Conservation (phyloP, 305 asterid genomes). For the Plantago lanceolata region DNA sequence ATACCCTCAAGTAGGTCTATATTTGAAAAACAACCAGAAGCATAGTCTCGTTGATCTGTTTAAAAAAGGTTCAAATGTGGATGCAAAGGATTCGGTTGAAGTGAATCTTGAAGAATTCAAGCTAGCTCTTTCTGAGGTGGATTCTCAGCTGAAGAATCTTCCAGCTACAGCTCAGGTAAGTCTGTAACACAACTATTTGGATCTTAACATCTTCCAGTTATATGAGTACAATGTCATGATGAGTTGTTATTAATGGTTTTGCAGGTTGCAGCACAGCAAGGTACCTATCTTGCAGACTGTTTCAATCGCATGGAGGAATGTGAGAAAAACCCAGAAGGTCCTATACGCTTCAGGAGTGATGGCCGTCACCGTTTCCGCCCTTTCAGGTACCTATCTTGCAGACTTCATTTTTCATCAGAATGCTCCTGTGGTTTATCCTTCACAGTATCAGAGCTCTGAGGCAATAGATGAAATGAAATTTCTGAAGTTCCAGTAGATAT, state of each 20-base stretch:
- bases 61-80: conserved; percentile 49
- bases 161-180: conserved; percentile 99
- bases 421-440: too few relatives aligned
- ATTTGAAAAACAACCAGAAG: conserved; percentile 59
- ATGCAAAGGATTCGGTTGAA: conserved; percentile 60
- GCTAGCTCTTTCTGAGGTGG: conserved; percentile 77
- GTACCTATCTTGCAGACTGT: conserved; percentile 87
- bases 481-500: not conserved
- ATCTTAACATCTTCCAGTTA: not conserved
- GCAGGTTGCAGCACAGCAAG: conserved; percentile 97
- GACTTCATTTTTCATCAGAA: conserved; percentile 8
- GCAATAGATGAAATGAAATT: conserved; percentile 1
- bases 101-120: conserved; percentile 81
- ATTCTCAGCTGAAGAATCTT: conserved; percentile 88
- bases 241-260: conserved; percentile 25
- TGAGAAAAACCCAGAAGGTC: conserved; percentile 88
- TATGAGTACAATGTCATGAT: not conserved
- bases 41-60: conserved; percentile 55
- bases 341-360: conserved; percentile 86
- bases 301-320: conserved; percentile 89
- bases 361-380: conserved; percentile 95
- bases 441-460: not conserved
- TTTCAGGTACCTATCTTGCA: conserved; percentile 54
- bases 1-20: conserved; percentile 86
- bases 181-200: conserved; percentile 14